Percentiles rank a stretch among this genome's conserved stretches.
Evolutionary conservation across 129 eudicot genomes (phyloP).

Genomic region (Lactuca saligna): DNA sequence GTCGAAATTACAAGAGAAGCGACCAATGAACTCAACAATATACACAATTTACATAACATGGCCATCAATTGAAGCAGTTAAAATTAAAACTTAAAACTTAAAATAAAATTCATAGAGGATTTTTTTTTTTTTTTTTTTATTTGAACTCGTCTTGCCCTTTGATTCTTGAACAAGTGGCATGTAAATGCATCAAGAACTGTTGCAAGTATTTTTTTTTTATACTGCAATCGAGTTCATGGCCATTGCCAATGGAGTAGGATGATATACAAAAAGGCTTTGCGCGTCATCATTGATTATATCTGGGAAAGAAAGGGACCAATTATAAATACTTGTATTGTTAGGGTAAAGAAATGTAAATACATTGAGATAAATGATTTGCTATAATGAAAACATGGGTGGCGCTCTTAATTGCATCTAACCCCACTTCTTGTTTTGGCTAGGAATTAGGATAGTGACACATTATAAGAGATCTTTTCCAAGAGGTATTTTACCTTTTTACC

Average conservation of each 20-base stretch:
- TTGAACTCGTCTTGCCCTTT: background rate
- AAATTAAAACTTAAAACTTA: background rate
- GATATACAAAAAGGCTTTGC: slow-evolving; percentile 10
- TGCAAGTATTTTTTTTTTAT: background rate
- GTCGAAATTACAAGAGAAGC: background rate
- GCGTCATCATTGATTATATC: slow-evolving; percentile 10
- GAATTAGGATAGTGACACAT: slow-evolving; percentile 9
- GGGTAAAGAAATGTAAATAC: slow-evolving; percentile 5
- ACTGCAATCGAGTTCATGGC: slow-evolving; percentile 21
- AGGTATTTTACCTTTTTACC: slow-evolving; percentile 5
- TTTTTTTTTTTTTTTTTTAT: background rate
- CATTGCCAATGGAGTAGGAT: slow-evolving; percentile 7
- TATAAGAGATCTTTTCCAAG: slow-evolving; percentile 2
- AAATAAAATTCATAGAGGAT: background rate
- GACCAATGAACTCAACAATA: slow-evolving; percentile 28
- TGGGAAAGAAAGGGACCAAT: slow-evolving; percentile 8
- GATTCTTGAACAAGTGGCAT: slow-evolving; percentile 7
- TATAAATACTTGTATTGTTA: background rate
- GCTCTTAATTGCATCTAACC: slow-evolving; percentile 21
- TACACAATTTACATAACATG: slow-evolving; percentile 39
- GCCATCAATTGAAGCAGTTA: slow-evolving; percentile 22
- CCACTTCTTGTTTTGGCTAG: slow-evolving; percentile 12
- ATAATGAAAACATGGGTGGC: slow-evolving; percentile 6
- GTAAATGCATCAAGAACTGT: background rate
- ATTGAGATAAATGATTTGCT: slow-evolving; percentile 1